Percentiles rank a stretch among this genome's conserved stretches.
Conservation (phyloP, 345 rosid species). For the Aquilaria sinensis region DNA sequence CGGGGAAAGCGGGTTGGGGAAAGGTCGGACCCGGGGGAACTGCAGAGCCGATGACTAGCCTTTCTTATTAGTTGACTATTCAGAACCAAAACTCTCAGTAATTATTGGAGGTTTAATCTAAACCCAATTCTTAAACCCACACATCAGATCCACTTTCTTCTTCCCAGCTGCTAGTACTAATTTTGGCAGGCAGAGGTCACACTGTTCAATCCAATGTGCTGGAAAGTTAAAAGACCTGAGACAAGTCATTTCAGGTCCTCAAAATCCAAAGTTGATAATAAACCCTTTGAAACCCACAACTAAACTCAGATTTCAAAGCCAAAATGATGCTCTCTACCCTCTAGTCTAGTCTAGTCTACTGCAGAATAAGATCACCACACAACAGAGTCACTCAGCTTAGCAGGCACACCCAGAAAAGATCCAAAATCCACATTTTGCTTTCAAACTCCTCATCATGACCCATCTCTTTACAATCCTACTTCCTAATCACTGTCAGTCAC, state of each 20-base stretch:
- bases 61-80: too few relatives aligned
- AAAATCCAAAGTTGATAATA: slow-evolving; percentile 17
- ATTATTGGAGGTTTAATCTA: too few relatives aligned
- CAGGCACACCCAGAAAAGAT: background rate
- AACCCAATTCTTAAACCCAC: too few relatives aligned
- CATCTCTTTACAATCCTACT: slow-evolving; percentile 27
- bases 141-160: too few relatives aligned
- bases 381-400: background rate
- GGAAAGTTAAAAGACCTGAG: too few relatives aligned
- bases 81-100: too few relatives aligned
- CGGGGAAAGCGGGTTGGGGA: too few relatives aligned
- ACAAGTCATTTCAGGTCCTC: slow-evolving; percentile 23
- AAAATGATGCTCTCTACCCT: slow-evolving; percentile 1
- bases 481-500: slow-evolving; percentile 17
- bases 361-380: slow-evolving; percentile 8
- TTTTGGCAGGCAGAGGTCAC: too few relatives aligned
- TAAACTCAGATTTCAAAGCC: slow-evolving; percentile 11
- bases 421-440: slow-evolving; percentile 14
- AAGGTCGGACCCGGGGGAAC: too few relatives aligned
- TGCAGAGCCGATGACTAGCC: too few relatives aligned
- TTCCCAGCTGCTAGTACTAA: too few relatives aligned
- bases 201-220: too few relatives aligned
- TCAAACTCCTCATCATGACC: slow-evolving; percentile 34
- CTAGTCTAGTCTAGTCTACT: background rate
- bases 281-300: slow-evolving; percentile 3